phyloP scores from a whole-genome alignment of 2,329 filamentous ascomycete species.

The Xylaria polymorpha region DNA sequence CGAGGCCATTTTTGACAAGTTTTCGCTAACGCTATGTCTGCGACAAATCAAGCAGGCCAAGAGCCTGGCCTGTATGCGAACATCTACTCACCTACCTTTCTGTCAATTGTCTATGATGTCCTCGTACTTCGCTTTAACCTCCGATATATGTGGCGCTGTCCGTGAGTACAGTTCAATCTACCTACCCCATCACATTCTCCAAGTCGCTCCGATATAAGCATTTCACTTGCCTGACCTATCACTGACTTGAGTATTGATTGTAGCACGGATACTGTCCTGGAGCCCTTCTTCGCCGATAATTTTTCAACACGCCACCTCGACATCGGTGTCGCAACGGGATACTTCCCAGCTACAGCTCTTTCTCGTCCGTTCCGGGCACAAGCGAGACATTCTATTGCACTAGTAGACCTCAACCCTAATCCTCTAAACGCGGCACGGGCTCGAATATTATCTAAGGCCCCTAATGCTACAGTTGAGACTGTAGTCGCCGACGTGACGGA shows the following conservation, averaged over 20 bases:
- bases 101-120: conserved; percentile 36
- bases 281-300: conserved; percentile 38
- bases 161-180: conserved; percentile 37
- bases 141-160: conserved; percentile 53
- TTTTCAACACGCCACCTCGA: conserved; percentile 38
- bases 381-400: conserved; percentile 48
- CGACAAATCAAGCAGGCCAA: not conserved
- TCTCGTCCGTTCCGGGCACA: conserved; percentile 34
- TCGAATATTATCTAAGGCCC: conserved; percentile 43
- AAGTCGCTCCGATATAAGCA: not conserved
- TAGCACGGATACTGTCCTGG: conserved; percentile 35
- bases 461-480: conserved; percentile 43
- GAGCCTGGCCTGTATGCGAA: conserved; percentile 21
- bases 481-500: conserved; percentile 54
- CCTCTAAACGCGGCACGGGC: conserved; percentile 49
- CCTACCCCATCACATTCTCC: not conserved
- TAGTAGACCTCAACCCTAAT: conserved; percentile 53
- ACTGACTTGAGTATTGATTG: not conserved
- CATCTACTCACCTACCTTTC: conserved; percentile 35
- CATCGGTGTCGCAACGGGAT: conserved; percentile 38
- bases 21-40: conserved; percentile 14
- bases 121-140: conserved; percentile 52
- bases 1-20: not conserved
- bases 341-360: conserved; percentile 34
- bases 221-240: not conserved